Evolutionary conservation across 257 asterid species (phyloP).

Genomic region (Rauvolfia tetraphylla): DNA sequence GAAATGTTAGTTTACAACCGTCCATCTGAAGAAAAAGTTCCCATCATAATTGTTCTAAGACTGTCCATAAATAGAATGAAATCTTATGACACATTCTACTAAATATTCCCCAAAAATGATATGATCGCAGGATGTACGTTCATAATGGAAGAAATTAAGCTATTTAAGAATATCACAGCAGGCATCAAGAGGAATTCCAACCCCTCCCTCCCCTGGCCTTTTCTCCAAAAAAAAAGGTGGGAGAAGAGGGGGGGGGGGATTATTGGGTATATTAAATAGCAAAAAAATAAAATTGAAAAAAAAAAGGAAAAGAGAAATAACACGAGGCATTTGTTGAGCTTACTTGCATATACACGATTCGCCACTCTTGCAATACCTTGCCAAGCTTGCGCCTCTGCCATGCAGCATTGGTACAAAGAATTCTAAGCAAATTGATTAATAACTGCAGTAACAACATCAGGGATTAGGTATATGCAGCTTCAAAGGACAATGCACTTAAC

Average conservation of each 20-base stretch:
- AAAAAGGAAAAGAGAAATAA: not conserved
- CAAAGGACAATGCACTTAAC: not conserved
- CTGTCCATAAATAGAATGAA: too few relatives aligned
- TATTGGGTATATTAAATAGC: not conserved
- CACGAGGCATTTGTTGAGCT: not conserved
- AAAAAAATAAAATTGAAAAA: not conserved
- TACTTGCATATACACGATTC: conserved; percentile 85
- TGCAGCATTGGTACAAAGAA: conserved; percentile 84
- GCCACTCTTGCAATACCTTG: conserved; percentile 97
- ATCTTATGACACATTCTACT: too few relatives aligned
- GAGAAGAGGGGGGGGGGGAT: not conserved
- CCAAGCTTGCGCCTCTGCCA: conserved; percentile 99
- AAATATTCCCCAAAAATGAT: not conserved
- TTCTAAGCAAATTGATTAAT: conserved; percentile 62
- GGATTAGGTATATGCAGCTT: conserved; percentile 20
- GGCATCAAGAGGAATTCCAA: not conserved
- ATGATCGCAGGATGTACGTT: too few relatives aligned
- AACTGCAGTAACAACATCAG: conserved; percentile 57
- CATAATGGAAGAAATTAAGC: not conserved
- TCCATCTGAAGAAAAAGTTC: too few relatives aligned
- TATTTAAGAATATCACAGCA: not conserved
- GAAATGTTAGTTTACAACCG: not conserved
- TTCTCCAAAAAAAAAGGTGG: not conserved
- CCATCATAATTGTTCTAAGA: not conserved
- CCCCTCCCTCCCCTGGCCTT: not conserved